phyloP scores from a whole-genome alignment of 768 basidiomycete genomes.

The Mycena epipterygia region DNA sequence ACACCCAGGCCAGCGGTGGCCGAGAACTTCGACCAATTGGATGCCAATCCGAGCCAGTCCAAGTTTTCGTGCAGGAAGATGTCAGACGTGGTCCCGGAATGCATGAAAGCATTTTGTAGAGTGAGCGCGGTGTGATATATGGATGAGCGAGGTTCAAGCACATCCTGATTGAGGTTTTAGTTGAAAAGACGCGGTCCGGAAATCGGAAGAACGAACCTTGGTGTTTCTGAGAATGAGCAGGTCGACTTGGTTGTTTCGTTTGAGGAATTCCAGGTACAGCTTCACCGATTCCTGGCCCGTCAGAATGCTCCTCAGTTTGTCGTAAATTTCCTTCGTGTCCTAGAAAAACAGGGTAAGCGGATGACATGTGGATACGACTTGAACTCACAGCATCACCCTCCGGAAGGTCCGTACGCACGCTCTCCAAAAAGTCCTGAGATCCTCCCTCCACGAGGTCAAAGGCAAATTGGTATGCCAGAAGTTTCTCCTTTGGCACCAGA shows the following conservation, averaged over 20 bases:
- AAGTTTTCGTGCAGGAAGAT: constrained; percentile 94
- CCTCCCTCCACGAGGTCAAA: constrained; percentile 97
- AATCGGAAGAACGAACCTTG: constrained; percentile 70
- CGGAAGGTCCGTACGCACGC: constrained; percentile 76
- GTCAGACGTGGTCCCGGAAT: constrained; percentile 98
- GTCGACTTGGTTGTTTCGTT: constrained; percentile 94
- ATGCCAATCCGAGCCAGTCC: constrained; percentile 95
- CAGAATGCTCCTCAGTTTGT: constrained; percentile 85
- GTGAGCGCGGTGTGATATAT: constrained; percentile 98
- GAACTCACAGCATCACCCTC: constrained; percentile 72
- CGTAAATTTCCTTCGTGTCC: constrained; percentile 74
- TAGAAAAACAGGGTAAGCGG: constrained; percentile 45
- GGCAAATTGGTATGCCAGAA: constrained; percentile 94
- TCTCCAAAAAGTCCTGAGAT: constrained; percentile 91
- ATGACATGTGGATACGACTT: not conserved
- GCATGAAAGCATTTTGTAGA: constrained; percentile 97
- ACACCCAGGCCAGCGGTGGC: constrained; percentile 97
- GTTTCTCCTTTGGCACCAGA: constrained; percentile 76
- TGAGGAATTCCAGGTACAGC: constrained; percentile 95
- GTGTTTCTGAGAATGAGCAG: constrained; percentile 92
- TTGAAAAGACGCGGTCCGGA: not conserved
- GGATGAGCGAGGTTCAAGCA: constrained; percentile 92
- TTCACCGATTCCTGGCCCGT: constrained; percentile 94
- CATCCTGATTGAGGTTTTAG: constrained; percentile 66
- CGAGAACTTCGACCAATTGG: constrained; percentile 99